A percentile compares a stretch with the other conserved stretches of the same genome.
phyloP scores from a whole-genome alignment of 225 moss, liverwort and hornwort species.

The Rhytidiadelphus loreus region DNA sequence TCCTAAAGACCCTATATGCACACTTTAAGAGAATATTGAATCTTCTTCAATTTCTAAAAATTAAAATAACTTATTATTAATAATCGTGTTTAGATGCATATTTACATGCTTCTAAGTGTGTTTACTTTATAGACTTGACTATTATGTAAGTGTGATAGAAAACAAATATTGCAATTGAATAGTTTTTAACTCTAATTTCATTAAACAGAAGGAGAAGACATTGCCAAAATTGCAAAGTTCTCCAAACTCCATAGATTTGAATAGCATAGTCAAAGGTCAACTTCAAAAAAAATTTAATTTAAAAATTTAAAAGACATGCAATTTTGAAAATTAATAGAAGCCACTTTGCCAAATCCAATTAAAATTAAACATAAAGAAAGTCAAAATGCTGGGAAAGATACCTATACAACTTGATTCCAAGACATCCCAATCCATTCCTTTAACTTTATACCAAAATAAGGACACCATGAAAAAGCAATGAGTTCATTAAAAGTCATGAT shows the following conservation, averaged over 20 bases:
- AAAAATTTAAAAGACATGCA: too few relatives aligned
- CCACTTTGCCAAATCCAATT: fast-evolving
- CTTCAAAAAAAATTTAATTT: too few relatives aligned
- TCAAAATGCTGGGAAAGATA: neutral
- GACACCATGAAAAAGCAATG: neutral
- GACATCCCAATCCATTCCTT: neutral
- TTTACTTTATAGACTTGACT: fast-evolving
- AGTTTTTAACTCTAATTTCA: neutral
- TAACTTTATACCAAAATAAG: neutral
- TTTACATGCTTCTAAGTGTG: fast-evolving
- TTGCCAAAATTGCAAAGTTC: neutral
- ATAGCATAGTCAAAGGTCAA: fast-evolving
- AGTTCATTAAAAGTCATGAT: neutral
- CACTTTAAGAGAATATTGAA: neutral
- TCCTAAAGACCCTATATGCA: fast-evolving
- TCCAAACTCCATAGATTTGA: fast-evolving
- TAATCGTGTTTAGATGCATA: neutral
- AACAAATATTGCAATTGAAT: fast-evolving
- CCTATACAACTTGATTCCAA: neutral
- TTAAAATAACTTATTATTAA: too few relatives aligned
- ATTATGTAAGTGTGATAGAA: too few relatives aligned
- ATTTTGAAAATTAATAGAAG: neutral
- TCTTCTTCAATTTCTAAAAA: too few relatives aligned
- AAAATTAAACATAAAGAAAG: neutral
- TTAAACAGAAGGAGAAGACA: fast-evolving